phyloP scores from a whole-genome alignment of 208 protist species.

The Trypanosoma lewisi region DNA sequence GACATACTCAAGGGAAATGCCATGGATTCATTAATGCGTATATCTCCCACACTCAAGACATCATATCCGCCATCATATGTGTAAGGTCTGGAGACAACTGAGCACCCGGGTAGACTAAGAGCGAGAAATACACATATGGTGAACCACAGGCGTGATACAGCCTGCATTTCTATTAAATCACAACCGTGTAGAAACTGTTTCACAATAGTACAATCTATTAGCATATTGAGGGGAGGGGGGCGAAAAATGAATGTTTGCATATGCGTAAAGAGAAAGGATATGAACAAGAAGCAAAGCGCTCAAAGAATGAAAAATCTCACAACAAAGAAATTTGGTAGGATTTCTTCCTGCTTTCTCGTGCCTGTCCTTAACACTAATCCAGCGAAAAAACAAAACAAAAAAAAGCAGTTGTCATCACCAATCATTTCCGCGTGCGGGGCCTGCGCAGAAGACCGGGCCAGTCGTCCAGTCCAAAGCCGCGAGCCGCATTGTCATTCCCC shows the following conservation, averaged over 20 bases:
- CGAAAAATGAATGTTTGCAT: too few species aligned
- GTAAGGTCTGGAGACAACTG: neutral
- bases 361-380: too few species aligned
- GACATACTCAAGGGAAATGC: neutral
- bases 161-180: too few species aligned
- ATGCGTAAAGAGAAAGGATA: neutral
- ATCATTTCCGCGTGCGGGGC: constrained; percentile 1
- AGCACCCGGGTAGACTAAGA: neutral
- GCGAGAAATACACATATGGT: neutral
- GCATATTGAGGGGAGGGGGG: too few species aligned
- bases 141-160: too few species aligned
- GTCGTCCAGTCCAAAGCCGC: constrained; percentile 57
- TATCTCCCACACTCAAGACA: constrained; percentile 6
- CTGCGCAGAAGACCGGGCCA: constrained; percentile 60
- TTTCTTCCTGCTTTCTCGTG: too few species aligned
- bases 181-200: too few species aligned
- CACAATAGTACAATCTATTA: too few species aligned
- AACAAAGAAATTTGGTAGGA: neutral
- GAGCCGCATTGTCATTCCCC: constrained; percentile 1
- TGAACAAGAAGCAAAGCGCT: neutral
- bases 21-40: constrained; percentile 13
- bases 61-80: constrained; percentile 4
- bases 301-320: neutral
- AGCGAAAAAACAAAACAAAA: neutral
- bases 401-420: neutral